Conservation (phyloP, 306 rosid species). For the Canavalia ensiformis region DNA sequence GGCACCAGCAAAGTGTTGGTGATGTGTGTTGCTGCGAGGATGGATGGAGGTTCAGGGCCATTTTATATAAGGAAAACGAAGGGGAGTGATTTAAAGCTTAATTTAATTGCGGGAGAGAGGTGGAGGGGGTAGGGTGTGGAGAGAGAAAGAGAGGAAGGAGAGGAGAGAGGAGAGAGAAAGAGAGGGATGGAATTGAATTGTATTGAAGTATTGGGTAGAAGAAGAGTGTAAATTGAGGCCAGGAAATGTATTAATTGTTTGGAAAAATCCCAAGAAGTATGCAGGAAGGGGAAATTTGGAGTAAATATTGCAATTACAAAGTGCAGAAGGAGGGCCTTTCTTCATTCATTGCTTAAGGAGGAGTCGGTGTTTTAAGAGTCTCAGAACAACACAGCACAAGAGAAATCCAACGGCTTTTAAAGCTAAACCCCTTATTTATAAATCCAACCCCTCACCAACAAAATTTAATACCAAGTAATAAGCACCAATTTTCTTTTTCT, state of each 20-base stretch:
- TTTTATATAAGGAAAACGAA: conserved; percentile 69
- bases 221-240: conserved; percentile 88
- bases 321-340: conserved; percentile 65
- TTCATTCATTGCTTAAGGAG: conserved; percentile 78
- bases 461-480: conserved; percentile 54
- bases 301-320: conserved; percentile 78
- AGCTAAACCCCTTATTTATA: conserved; percentile 56
- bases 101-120: conserved; percentile 73
- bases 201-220: conserved; percentile 75
- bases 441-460: conserved; percentile 60
- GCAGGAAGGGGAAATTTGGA: conserved; percentile 81
- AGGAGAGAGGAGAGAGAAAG: conserved; percentile 54
- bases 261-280: conserved; percentile 75
- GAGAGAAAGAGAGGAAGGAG: conserved; percentile 44
- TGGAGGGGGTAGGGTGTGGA: conserved; percentile 59
- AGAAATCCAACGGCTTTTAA: conserved; percentile 61
- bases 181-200: conserved; percentile 55
- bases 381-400: conserved; percentile 39
- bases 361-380: conserved; percentile 67
- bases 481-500: conserved; percentile 13
- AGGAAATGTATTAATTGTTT: conserved; percentile 84
- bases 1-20: conserved; percentile 48
- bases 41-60: conserved; percentile 52
- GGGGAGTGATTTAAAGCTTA: conserved; percentile 71
- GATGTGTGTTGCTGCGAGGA: conserved; percentile 52